Evolutionary conservation across 345 rosid genomes (phyloP), one percentile per base, ranked within the genome.

Genomic region (Ailanthus altissimus): DNA sequence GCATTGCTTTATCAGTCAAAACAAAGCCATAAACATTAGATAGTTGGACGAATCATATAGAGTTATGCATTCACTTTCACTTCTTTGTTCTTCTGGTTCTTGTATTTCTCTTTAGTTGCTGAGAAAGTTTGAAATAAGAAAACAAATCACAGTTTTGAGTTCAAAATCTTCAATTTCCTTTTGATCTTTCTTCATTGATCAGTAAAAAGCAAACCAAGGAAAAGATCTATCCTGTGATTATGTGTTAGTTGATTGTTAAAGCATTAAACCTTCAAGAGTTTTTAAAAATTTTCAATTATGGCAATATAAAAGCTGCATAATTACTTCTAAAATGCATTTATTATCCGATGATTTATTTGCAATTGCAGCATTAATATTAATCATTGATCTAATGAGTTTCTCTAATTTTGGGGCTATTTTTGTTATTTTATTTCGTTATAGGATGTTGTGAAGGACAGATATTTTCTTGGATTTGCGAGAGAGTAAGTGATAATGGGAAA

Each of bases 401-500:
- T 54, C 58, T 54, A 60, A 25, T 46, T 58, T 26, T 73, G 53
- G 25, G 15, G 28, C 3, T n/a, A 23, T 36, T 20, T 9, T 63
- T 23, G 14, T 36, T 63, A 2, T 32, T 1, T 32, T 32, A 28
- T 63, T 75, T 5, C 11, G 2, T 9, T 38, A 20, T 38, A 71
- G 23, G 28, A n/a, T 25, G 20, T 11, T 56, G 23, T 21, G 64
- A 62, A 50, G 75, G 59, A n/a, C 75, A 16, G 57, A 53, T n/a
- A 45, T 16, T 72, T 76, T 46, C 54, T 16, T 57, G 47, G 45
- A 43, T 62, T 68, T 73, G 28, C 7, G 64, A 20, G 59, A 64
- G 50, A 58, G 47, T 5, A 3, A 58, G 3, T 6, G 47, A 80
- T 20, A 32, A 68, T 84, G 86, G 76, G 74, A 66, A 80, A 76